Evolutionary conservation across 257 asterid species (phyloP), one percentile per base, ranked within the genome.

Genomic region (Handroanthus guayacan): DNA sequence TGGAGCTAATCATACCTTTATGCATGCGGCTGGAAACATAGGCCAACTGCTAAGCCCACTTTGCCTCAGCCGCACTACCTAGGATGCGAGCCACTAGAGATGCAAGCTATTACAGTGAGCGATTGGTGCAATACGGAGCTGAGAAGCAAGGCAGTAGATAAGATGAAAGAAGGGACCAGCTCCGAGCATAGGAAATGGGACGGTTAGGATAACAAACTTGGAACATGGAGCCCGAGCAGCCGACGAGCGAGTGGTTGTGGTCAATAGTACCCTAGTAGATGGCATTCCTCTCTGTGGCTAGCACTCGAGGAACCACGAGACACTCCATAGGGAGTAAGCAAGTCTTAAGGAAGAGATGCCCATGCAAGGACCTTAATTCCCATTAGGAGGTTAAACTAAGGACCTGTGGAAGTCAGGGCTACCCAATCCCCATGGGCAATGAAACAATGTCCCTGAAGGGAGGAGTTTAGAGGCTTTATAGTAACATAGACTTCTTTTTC

Each of bases 191-290:
- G 44, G 69, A 72, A 61, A 44, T 61, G 56, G 60, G 77, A 20
- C 34, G 69, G 69, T 60, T 44, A 72, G 69, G 69, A 72, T 60
- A 72, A 60, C 60, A 44, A 72, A 72, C 58, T 39, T 72, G 77
- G 60, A 72, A 54, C 18, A 14, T 34, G 36, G 48, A 72, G 67
- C 77, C 41, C 31, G 50, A 69, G 13, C 63, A 45, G 51, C 51
- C 9, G 9, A 10, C 51, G 8, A 45, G 51, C 11, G 51, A 45
- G 9, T 45, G 51, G 51, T 45, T 45, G 52, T 47, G 52, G 52
- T 47, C 9, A 47, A 47, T 47, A 47, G 52, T 11, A 11, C 52
- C 52, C 9, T 47, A 47, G 52, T 47, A 3, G 52, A 47, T 47
- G 52, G 52, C 52, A 47, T 47, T 47, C 52, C 52, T 47, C 52